Conservation (phyloP, 2,329 filamentous ascomycete species). For the Zymoseptoria passerinii region DNA sequence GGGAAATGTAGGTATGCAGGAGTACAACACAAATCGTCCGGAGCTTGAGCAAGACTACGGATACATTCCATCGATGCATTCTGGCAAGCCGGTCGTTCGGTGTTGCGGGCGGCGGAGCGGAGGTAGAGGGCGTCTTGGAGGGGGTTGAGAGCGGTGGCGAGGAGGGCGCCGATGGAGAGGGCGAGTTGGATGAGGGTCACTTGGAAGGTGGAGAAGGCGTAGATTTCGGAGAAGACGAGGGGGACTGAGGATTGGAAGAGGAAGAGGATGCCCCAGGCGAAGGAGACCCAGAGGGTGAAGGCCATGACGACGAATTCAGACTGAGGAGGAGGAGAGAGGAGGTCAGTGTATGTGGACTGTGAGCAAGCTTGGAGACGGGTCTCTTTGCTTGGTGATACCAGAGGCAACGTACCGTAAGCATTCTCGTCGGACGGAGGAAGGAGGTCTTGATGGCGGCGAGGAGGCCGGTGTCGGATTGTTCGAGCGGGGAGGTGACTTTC, state of each 20-base stretch:
- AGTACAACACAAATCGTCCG: slow-evolving; percentile 5
- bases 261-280: slow-evolving; percentile 36
- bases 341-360: too few relatives aligned
- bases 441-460: slow-evolving; percentile 18
- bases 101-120: slow-evolving; percentile 26
- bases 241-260: slow-evolving; percentile 39
- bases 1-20: background rate
- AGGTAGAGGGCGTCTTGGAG: slow-evolving; percentile 33
- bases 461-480: slow-evolving; percentile 16
- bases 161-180: slow-evolving; percentile 34
- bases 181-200: slow-evolving; percentile 36
- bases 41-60: slow-evolving; percentile 7
- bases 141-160: slow-evolving; percentile 32
- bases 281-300: slow-evolving; percentile 37
- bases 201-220: slow-evolving; percentile 31
- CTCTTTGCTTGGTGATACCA: too few relatives aligned
- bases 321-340: too few relatives aligned
- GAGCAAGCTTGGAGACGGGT: too few relatives aligned
- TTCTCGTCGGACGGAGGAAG: slow-evolving; percentile 23
- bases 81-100: slow-evolving; percentile 17
- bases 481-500: slow-evolving; percentile 19
- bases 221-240: slow-evolving; percentile 31
- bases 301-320: background rate
- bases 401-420: slow-evolving; percentile 6
- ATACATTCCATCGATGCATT: background rate